Evolutionary conservation across 306 rosid species (phyloP).

Genomic region (Oemleria cerasiformis): DNA sequence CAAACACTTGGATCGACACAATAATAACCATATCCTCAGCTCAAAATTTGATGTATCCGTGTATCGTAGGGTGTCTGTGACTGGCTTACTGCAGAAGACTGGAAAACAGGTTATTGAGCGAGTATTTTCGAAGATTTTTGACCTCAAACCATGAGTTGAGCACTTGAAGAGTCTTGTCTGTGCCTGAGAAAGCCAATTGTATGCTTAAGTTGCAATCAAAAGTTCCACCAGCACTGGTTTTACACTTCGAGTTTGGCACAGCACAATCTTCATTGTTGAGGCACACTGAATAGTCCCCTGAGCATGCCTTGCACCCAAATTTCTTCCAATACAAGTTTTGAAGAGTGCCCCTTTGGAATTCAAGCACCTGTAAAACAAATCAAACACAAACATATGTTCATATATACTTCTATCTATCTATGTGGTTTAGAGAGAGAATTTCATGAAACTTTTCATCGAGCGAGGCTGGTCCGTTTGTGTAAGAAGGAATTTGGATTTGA

Average conservation of each 20-base stretch:
- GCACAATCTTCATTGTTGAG: conserved; percentile 71
- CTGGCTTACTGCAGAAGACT: conserved; percentile 20
- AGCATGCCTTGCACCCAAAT: conserved; percentile 62
- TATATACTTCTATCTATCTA: not conserved
- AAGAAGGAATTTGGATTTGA: no score
- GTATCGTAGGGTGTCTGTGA: no score
- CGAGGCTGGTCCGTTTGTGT: no score
- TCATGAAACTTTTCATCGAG: no score
- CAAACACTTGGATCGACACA: not conserved
- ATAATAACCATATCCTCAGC: not conserved
- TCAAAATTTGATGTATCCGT: not conserved
- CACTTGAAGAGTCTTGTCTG: conserved; percentile 68
- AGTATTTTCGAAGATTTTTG: conserved; percentile 51
- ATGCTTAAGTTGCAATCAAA: conserved; percentile 58
- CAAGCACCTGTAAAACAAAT: conserved; percentile 59
- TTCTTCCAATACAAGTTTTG: conserved; percentile 79
- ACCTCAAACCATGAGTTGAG: conserved; percentile 92
- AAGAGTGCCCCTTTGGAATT: conserved; percentile 68
- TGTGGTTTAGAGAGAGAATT: not conserved
- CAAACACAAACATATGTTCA: not conserved
- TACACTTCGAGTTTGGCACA: conserved; percentile 54
- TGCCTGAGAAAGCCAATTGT: conserved; percentile 82
- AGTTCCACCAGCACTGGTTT: conserved; percentile 37
- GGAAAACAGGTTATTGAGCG: conserved; percentile 58
- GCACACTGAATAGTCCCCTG: conserved; percentile 46